These are phyloP conservation scores for Lodderomyces parapsilosis DNA, from an alignment of 1,139 yeast species.

Conservation along the genomic window DNA sequence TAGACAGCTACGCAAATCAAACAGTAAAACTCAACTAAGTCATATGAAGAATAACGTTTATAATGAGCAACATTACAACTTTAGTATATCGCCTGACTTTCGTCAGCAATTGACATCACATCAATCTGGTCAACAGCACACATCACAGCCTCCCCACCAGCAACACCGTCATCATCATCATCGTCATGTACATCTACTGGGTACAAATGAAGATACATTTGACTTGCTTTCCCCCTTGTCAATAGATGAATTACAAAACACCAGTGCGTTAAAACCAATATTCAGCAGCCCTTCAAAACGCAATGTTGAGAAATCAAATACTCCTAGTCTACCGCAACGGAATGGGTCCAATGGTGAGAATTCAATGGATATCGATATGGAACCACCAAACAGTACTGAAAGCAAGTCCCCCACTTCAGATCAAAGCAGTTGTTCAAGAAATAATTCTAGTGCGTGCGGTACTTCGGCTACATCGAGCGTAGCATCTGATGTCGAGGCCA, in stretches of 20 bases:
- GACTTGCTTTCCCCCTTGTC: conserved; percentile 45
- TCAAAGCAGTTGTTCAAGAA: conserved; percentile 8
- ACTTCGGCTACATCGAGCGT: conserved; percentile 8
- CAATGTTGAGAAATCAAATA: background rate
- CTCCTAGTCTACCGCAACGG: conserved; percentile 14
- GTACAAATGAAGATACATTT: conserved; percentile 19
- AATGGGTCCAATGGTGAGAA: conserved; percentile 7
- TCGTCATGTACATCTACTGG: background rate
- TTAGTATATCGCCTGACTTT: conserved; percentile 1
- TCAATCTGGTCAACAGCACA: too few relatives aligned
- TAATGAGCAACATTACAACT: background rate
- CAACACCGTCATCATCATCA: conserved; percentile 1
- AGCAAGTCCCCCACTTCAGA: conserved; percentile 12
- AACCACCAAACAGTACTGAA: conserved; percentile 3
- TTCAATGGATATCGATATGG: background rate
- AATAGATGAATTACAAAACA: conserved; percentile 33
- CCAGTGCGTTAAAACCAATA: conserved; percentile 4
- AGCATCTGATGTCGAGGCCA: conserved; percentile 1
- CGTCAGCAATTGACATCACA: conserved; percentile 1
- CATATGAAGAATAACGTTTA: conserved; percentile 10
- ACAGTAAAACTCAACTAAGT: conserved; percentile 23
- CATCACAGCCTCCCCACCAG: too few relatives aligned
- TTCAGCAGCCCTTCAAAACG: background rate
- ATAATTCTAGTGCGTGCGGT: conserved; percentile 5
- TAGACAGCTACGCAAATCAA: conserved; percentile 39